Conservation (phyloP, 192 early-diverging fungal species). For the Thamnidium elegans region DNA sequence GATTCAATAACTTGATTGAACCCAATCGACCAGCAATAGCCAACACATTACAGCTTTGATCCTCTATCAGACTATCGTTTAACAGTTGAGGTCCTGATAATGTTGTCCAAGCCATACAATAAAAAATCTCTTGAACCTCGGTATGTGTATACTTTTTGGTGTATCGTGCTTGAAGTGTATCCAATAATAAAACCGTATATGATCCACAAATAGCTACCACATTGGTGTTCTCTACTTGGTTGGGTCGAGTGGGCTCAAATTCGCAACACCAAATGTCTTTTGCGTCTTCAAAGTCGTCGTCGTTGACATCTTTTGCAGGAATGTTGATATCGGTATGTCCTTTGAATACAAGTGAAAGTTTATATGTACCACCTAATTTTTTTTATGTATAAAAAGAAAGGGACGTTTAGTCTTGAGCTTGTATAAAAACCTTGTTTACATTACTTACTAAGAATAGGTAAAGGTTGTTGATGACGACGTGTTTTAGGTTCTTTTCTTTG, state of each 20-base stretch:
- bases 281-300: conserved; percentile 34
- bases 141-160: conserved; percentile 49
- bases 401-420: too few relatives aligned
- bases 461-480: too few relatives aligned
- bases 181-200: conserved; percentile 43
- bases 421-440: too few relatives aligned
- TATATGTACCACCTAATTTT: not conserved
- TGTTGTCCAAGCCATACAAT: conserved; percentile 48
- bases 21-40: conserved; percentile 44
- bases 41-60: conserved; percentile 31
- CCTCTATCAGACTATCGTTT: not conserved
- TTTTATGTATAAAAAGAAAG: too few relatives aligned
- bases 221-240: conserved; percentile 17
- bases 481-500: too few relatives aligned
- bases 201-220: conserved; percentile 45
- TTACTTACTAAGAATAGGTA: too few relatives aligned
- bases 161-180: conserved; percentile 38
- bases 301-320: conserved; percentile 2
- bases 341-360: not conserved
- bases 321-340: not conserved
- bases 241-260: conserved; percentile 32
- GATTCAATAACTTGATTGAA: conserved; percentile 49
- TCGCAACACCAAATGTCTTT: conserved; percentile 43
- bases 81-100: conserved; percentile 12
- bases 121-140: conserved; percentile 44